Percentiles rank a stretch among this genome's conserved stretches.
Evolutionary conservation across 495 filamentous ascomycete species (phyloP).

Genomic region (Lasiosphaeria miniovina): DNA sequence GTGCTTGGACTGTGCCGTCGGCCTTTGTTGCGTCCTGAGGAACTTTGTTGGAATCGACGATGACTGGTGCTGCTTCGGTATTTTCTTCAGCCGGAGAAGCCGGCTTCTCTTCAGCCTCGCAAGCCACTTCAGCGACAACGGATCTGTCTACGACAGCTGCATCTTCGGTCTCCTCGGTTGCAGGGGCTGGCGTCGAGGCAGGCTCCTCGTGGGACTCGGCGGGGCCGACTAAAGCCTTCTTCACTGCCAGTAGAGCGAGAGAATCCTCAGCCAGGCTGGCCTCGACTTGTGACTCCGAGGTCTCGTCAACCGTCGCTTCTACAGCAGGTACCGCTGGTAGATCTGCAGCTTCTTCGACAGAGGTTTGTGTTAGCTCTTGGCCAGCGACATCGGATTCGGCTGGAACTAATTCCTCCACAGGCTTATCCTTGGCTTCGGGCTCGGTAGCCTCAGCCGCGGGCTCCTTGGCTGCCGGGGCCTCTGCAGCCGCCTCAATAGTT

Average conservation of each 20-base stretch:
- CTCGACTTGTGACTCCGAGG: slow-evolving; percentile 8
- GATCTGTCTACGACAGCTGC: not conserved
- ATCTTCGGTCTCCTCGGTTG: slow-evolving; percentile 19
- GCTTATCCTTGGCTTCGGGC: slow-evolving; percentile 10
- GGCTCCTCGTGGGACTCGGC: slow-evolving; percentile 2
- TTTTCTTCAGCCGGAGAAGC: slow-evolving; percentile 8
- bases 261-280: slow-evolving; percentile 8
- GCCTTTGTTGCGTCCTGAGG: slow-evolving; percentile 5
- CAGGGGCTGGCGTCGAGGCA: slow-evolving; percentile 1
- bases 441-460: not conserved
- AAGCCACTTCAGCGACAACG: too few species aligned
- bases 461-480: slow-evolving; percentile 10
- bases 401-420: not conserved
- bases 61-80: not conserved
- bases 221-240: too few species aligned
- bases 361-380: slow-evolving; percentile 10
- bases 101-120: too few species aligned
- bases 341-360: slow-evolving; percentile 8
- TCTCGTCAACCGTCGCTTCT: slow-evolving; percentile 15
- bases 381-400: slow-evolving; percentile 8
- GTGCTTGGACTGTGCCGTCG: not conserved
- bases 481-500: slow-evolving; percentile 4
- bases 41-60: not conserved
- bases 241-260: not conserved
- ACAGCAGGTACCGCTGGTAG: slow-evolving; percentile 11